Percentiles rank a stretch among this genome's conserved stretches.
These are phyloP conservation scores for Friedmanniomyces simplex DNA, from an alignment of 495 filamentous ascomycete species.

Conservation along the genomic window DNA sequence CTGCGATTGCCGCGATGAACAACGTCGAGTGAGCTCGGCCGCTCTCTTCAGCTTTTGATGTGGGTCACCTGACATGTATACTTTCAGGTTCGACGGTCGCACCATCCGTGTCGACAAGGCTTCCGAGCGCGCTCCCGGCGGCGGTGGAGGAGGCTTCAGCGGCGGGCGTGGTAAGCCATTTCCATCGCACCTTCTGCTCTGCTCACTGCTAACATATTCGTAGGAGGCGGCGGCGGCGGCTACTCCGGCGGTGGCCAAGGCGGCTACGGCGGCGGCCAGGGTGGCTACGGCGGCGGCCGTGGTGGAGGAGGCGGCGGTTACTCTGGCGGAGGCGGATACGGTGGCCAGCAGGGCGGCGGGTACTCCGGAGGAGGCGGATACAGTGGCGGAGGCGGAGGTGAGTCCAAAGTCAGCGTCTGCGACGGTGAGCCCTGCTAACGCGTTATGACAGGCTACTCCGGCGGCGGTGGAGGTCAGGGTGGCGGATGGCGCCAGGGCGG, in stretches of 20 bases:
- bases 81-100: slow-evolving; percentile 80
- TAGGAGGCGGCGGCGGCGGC: slow-evolving; percentile 6
- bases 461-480: slow-evolving; percentile 17
- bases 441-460: slow-evolving; percentile 4
- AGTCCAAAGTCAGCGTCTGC: neutral
- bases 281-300: slow-evolving; percentile 26
- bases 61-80: slow-evolving; percentile 4
- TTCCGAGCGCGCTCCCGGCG: slow-evolving; percentile 60
- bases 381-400: slow-evolving; percentile 7
- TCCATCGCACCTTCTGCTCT: neutral
- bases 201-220: neutral
- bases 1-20: slow-evolving; percentile 78
- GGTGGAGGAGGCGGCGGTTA: slow-evolving; percentile 16
- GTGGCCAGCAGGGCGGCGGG: slow-evolving; percentile 10
- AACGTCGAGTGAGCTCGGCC: slow-evolving; percentile 65
- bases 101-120: slow-evolving; percentile 94
- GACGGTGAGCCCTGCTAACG: neutral
- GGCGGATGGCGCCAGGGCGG: slow-evolving; percentile 19
- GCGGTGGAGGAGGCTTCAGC: slow-evolving; percentile 39
- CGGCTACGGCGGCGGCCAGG: slow-evolving; percentile 25
- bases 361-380: slow-evolving; percentile 5
- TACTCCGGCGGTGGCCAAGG: slow-evolving; percentile 16
- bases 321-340: slow-evolving; percentile 8
- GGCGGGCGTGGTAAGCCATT: slow-evolving; percentile 28
- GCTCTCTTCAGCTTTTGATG: neutral